These are phyloP conservation scores for Drechslerella coelobrocha DNA, from an alignment of 2,329 filamentous ascomycete genomes.

Conservation along the genomic window DNA sequence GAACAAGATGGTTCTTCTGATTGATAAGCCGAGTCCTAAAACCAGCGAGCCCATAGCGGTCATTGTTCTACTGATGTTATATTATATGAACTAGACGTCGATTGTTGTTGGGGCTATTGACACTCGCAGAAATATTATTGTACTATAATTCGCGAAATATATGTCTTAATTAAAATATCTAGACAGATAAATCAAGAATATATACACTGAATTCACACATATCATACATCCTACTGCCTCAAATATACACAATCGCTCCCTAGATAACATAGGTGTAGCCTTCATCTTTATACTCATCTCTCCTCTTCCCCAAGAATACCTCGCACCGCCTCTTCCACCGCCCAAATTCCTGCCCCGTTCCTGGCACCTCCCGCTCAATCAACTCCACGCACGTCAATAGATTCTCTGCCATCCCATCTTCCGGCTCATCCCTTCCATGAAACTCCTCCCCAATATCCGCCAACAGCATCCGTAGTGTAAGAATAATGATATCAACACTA, in stretches of 20 bases:
- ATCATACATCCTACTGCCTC: slow-evolving; percentile 8
- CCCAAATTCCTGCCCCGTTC: slow-evolving; percentile 41
- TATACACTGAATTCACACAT: slow-evolving; percentile 17
- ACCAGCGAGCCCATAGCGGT: no score
- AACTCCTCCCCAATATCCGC: slow-evolving; percentile 40
- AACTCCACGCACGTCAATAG: slow-evolving; percentile 34
- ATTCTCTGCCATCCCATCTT: slow-evolving; percentile 35
- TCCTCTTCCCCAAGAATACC: slow-evolving; percentile 43
- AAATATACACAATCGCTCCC: background rate
- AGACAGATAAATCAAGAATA: background rate
- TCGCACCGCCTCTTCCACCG: slow-evolving; percentile 51
- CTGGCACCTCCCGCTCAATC: slow-evolving; percentile 51
- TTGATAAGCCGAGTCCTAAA: no score
- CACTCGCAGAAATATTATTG: background rate
- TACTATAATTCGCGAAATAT: background rate
- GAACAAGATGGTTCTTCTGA: no score
- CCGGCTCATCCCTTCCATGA: slow-evolving; percentile 22
- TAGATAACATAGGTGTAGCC: slow-evolving; percentile 47
- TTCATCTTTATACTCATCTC: slow-evolving; percentile 9
- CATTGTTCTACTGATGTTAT: background rate
- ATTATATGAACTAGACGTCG: background rate
- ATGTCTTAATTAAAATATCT: background rate
- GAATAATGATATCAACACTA: slow-evolving; percentile 49
- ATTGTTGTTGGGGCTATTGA: background rate
- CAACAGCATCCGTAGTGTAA: slow-evolving; percentile 45